Conservation (phyloP, 2,329 filamentous ascomycete species). For the Fusarium sp. region DNA sequence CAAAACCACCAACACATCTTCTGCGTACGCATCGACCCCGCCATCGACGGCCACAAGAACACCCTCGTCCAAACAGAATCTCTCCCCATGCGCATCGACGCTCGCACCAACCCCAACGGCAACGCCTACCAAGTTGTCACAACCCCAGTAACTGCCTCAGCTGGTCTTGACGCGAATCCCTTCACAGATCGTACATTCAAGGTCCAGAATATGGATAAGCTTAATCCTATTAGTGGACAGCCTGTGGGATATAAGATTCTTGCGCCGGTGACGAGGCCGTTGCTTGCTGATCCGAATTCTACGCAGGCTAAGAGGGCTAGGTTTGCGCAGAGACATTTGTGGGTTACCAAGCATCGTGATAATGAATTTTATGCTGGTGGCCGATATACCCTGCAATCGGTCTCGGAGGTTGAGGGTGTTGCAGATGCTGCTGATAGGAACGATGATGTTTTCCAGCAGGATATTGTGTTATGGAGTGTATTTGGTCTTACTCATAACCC, state of each 20-base stretch:
- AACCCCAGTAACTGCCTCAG: constrained; percentile 58
- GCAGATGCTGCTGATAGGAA: constrained; percentile 9
- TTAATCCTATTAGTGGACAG: constrained; percentile 58
- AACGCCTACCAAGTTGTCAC: constrained; percentile 55
- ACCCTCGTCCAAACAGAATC: constrained; percentile 60
- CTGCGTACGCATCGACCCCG: constrained; percentile 72
- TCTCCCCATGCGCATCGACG: constrained; percentile 57
- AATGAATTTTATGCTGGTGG: constrained; percentile 60
- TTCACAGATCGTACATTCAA: constrained; percentile 62
- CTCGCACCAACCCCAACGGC: constrained; percentile 61
- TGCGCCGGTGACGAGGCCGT: constrained; percentile 52
- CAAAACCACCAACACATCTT: constrained; percentile 80
- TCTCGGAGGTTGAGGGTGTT: constrained; percentile 17
- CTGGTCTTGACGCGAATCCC: constrained; percentile 62
- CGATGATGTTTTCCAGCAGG: constrained; percentile 12
- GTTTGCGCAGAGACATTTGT: constrained; percentile 59
- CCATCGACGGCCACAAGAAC: constrained; percentile 70
- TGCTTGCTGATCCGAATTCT: constrained; percentile 56
- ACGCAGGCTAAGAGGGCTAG: constrained; percentile 55
- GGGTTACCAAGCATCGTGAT: constrained; percentile 59
- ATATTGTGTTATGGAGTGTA: constrained; percentile 9
- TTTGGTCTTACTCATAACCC: constrained; percentile 20
- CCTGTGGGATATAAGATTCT: constrained; percentile 63
- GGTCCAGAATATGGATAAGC: constrained; percentile 58
- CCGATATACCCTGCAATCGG: constrained; percentile 48